A percentile compares a stretch with the other conserved stretches of the same genome.
These are phyloP conservation scores for Coleophoma crateriformis DNA, from an alignment of 2,329 filamentous ascomycete species.

Conservation along the genomic window DNA sequence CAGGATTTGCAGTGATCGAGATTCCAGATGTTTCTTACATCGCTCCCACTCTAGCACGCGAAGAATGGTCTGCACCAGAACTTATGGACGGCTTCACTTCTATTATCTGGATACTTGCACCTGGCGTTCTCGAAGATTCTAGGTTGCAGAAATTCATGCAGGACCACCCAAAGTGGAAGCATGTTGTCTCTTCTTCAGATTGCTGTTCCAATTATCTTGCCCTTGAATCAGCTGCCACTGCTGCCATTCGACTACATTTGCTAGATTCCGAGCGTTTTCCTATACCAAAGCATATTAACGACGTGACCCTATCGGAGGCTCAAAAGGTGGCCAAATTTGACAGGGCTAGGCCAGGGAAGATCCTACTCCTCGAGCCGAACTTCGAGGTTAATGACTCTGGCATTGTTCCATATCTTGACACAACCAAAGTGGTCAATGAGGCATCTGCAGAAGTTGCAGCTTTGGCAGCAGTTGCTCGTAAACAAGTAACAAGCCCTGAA, in stretches of 20 bases:
- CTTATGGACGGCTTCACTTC: slow-evolving; percentile 63
- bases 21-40: slow-evolving; percentile 68
- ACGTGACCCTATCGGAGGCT: slow-evolving; percentile 3
- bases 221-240: slow-evolving; percentile 59
- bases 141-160: slow-evolving; percentile 66
- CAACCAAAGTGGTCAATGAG: slow-evolving; percentile 34
- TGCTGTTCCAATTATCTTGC: slow-evolving; percentile 70
- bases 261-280: slow-evolving; percentile 72
- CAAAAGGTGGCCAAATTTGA: slow-evolving; percentile 8
- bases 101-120: slow-evolving; percentile 79
- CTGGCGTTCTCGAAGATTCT: slow-evolving; percentile 56
- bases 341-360: slow-evolving; percentile 16
- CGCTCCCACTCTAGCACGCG: slow-evolving; percentile 59
- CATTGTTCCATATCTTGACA: slow-evolving; percentile 43
- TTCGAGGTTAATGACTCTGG: slow-evolving; percentile 34
- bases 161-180: slow-evolving; percentile 54
- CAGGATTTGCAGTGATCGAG: slow-evolving; percentile 75
- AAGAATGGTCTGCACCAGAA: slow-evolving; percentile 63
- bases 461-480: slow-evolving; percentile 45
- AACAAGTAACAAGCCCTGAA: slow-evolving; percentile 31
- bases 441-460: slow-evolving; percentile 37
- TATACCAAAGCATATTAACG: slow-evolving; percentile 59
- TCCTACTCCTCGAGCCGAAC: slow-evolving; percentile 20
- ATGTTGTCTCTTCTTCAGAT: slow-evolving; percentile 73
- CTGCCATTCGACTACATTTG: slow-evolving; percentile 63